Base-by-base conservation (phyloP, 352 stramenopile genomes). In the Thraustotheca clavata region DNA sequence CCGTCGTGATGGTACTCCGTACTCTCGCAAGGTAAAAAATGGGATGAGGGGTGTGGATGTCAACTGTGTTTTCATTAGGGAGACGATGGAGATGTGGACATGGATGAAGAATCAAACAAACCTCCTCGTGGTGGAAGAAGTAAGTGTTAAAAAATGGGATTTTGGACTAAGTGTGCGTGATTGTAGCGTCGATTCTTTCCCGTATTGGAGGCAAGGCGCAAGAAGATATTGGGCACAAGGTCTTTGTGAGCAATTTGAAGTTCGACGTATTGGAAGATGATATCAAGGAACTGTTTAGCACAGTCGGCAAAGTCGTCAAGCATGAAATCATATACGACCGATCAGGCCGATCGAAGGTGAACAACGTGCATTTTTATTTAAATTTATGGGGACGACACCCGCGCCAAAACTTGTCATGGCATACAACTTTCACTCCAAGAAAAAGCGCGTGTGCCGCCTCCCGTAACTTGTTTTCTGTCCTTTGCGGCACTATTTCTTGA, bases 241-340 rank as follows among this genome's bases (percentile, higher is more conserved):
- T 91, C 39, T 61, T 91, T 34, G 82, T 91, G 57, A 86, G 87
- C 68, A 91, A 91, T 71, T 75, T 91, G 12, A 89, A 89, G 67
- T 89, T 83, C 48, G 82, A 91, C 65, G 88, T 91, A 26, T 62
- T 91, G 26, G 82, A 91, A 63, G 82, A 91, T 62, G 82, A 91
- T 57, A 75, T 91, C 22, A 77, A 80, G 34, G 82, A 89, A 73
- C 76, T 91, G 33, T 91, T 91, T 54, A 72, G 71, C 43, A 91
- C 79, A 54, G 80, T 91, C 8, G 82, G 82, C 57, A 77, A 88
- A 49, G 82, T 91, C 43, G 75, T 69, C 29, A 89, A 91, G 67
- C 73, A 80, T 9, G 82, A 91, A 73, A 89, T 91, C 60, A 76
- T 88, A 57, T 89, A 89, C 69, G 82, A 91, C 66, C 80, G 79